Conservation (phyloP, 768 basidiomycete genomes). For the Rubroboletus pulcherrimus region DNA sequence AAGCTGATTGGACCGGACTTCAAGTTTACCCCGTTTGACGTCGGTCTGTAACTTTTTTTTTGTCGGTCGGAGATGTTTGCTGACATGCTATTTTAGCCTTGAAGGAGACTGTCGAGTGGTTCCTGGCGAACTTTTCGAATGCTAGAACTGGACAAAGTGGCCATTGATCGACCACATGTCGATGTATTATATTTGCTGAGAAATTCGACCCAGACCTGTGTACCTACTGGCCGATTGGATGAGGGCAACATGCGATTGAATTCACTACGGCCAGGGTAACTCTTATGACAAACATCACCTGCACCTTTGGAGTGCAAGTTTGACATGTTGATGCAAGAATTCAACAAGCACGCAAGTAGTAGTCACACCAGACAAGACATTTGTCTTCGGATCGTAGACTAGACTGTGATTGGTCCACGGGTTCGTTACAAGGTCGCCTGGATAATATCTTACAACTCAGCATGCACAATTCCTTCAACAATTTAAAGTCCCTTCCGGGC, state of each 20-base stretch:
- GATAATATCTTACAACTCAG: background rate
- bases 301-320: background rate
- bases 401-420: background rate
- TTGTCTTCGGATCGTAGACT: conserved; percentile 1
- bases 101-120: conserved; percentile 79
- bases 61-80: background rate
- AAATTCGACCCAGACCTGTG: background rate
- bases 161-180: conserved; percentile 5
- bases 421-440: conserved; percentile 2
- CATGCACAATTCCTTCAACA: background rate
- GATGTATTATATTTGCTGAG: conserved; percentile 4
- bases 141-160: conserved; percentile 54
- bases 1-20: conserved; percentile 68
- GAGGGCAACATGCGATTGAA: background rate
- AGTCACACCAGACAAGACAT: background rate
- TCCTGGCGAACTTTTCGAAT: conserved; percentile 72
- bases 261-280: background rate
- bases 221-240: background rate
- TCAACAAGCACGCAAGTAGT: background rate
- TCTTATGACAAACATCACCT: background rate
- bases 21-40: conserved; percentile 87
- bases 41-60: conserved; percentile 45
- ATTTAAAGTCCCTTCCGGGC: background rate
- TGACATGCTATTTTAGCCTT: conserved; percentile 49
- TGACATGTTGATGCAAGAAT: background rate